Evolutionary conservation across 2,329 filamentous ascomycete species (phyloP).

Genomic region (Aspergillus fumigatiaffinis): DNA sequence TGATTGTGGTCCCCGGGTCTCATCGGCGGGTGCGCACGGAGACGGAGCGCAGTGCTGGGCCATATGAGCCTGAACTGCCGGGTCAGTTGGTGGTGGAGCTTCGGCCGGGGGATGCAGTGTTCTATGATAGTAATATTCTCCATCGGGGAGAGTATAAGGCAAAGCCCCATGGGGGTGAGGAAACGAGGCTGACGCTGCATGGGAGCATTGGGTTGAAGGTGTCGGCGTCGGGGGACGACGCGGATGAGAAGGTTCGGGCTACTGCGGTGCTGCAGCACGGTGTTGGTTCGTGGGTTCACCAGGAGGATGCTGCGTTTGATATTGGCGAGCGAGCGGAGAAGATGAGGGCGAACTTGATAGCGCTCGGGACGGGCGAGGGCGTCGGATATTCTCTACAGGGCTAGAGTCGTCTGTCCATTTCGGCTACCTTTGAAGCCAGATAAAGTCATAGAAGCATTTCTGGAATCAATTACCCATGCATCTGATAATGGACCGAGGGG

Average conservation of each 20-base stretch:
- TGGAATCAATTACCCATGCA: not conserved
- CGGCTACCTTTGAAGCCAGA: not conserved
- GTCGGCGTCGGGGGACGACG: conserved; percentile 13
- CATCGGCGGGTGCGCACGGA: conserved; percentile 69
- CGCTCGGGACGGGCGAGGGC: conserved; percentile 44
- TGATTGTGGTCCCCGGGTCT: conserved; percentile 74
- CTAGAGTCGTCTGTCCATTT: conserved; percentile 11
- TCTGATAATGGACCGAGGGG: not conserved
- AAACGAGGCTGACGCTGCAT: conserved; percentile 42
- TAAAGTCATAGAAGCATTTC: not conserved
- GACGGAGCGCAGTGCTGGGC: conserved; percentile 62
- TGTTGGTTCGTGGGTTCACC: conserved; percentile 42
- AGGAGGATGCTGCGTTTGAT: conserved; percentile 39
- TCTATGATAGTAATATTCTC: conserved; percentile 88
- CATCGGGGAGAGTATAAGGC: conserved; percentile 43
- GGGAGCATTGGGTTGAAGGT: conserved; percentile 41
- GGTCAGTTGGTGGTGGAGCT: conserved; percentile 64
- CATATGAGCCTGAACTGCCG: conserved; percentile 59
- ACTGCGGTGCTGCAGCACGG: conserved; percentile 46
- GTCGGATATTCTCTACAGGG: conserved; percentile 44
- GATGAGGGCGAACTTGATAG: conserved; percentile 43
- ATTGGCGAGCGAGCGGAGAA: conserved; percentile 37
- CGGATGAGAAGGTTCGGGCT: conserved; percentile 37
- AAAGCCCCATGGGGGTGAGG: conserved; percentile 33
- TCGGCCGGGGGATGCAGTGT: conserved; percentile 72